A percentile compares a stretch with the other conserved stretches of the same genome.
phyloP scores from a whole-genome alignment of 352 stramenopile genomes.

The Globisporangium lucens region DNA sequence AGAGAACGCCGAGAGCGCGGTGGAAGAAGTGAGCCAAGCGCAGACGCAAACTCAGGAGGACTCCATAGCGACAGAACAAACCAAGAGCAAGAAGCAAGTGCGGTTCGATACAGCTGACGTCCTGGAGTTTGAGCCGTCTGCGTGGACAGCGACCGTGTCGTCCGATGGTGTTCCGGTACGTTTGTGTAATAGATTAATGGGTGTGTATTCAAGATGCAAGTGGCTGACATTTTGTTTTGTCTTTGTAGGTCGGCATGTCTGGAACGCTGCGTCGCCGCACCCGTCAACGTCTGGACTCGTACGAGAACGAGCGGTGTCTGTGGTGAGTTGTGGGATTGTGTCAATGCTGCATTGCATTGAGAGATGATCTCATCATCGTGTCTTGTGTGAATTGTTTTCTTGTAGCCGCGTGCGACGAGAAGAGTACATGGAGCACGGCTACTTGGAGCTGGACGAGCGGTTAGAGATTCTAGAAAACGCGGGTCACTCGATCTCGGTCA shows the following conservation, averaged over 20 bases:
- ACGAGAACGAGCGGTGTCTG: constrained; percentile 56
- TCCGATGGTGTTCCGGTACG: constrained; percentile 74
- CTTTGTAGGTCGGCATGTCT: constrained; percentile 59
- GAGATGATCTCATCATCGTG: neutral
- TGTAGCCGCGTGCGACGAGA: constrained; percentile 55
- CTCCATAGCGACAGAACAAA: constrained; percentile 2
- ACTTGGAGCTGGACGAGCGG: constrained; percentile 74
- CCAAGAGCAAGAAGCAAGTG: constrained; percentile 38
- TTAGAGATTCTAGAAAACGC: constrained; percentile 71
- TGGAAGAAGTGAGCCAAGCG: constrained; percentile 4
- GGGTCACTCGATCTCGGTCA: constrained; percentile 56
- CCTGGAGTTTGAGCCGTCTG: constrained; percentile 79
- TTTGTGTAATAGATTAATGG: neutral
- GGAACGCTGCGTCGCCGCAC: constrained; percentile 59
- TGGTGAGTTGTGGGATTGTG: constrained; percentile 24
- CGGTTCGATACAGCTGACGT: constrained; percentile 62
- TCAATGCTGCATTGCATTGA: neutral
- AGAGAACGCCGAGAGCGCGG: neutral
- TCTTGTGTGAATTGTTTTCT: constrained; percentile 5
- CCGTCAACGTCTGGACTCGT: constrained; percentile 59
- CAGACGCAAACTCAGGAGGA: neutral
- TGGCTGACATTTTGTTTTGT: neutral
- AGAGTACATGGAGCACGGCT: constrained; percentile 82
- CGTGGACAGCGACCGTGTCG: constrained; percentile 76
- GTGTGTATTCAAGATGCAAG: neutral